Evolutionary conservation across 768 basidiomycete genomes (phyloP), one percentile per base, ranked within the genome.

Genomic region (Pholiota molesta): DNA sequence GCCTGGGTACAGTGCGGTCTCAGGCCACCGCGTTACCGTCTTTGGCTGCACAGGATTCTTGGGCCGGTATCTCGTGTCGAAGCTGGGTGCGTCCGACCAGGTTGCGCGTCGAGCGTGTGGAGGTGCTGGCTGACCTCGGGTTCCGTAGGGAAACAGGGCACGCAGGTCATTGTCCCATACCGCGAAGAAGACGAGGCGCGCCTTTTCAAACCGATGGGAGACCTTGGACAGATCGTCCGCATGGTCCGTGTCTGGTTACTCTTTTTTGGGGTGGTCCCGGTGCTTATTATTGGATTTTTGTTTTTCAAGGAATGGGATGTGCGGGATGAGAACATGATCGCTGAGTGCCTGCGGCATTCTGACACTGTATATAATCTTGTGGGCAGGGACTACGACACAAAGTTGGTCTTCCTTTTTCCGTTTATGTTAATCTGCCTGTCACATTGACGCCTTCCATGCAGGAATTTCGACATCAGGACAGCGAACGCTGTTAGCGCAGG

Each of bases 21-120:
- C 90, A 44, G 97, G 97, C 2, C 95, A 96, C 77, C 86, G 90
- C 39, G 97, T 91, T 44, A 99, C 97, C 16, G 96, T 99, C 54
- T 99, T 99, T 81, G 97, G 97, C 23, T 92, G 90, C 73, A 97
- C 96, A 3, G 94, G 96, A 5, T 99, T 98, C 75, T 79, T 99
- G 61, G 97, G 97, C 49, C 82, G 95, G 72, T 99, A 99, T 76
- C 81, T 98, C 47, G 93, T 98, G 42, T 86, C 91, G 33, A 98
- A 98, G 80, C 86, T 99, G 13, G 95, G 94, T 95, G 70, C 67
- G 71, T 68, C 26, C 64, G 39, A 31, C 31, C 35, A 42, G 16
- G 5, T 42, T 16, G 54, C 47, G 56, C 52, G 53, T 65, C 47
- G 21, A 40, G 33, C 29, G 44, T 45, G 44, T 56, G 7, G 51